These are phyloP conservation scores for Porcisia hertigi DNA, from an alignment of 208 protist genomes.

Conservation along the genomic window DNA sequence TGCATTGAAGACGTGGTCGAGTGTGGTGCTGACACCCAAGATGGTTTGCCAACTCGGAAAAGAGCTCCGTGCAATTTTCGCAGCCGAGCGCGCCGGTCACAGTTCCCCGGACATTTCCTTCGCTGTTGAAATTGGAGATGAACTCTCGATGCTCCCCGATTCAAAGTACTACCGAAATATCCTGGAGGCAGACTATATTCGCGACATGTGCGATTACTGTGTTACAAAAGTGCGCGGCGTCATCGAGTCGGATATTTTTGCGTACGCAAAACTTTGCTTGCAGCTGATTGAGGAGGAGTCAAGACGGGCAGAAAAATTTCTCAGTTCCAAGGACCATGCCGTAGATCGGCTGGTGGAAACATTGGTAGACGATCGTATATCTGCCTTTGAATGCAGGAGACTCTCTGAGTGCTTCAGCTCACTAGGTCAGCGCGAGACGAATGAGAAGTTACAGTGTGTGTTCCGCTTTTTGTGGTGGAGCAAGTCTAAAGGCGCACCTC, in stretches of 20 bases:
- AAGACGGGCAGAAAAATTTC: constrained; percentile 25
- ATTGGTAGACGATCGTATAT: constrained; percentile 36
- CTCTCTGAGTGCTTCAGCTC: constrained; percentile 14
- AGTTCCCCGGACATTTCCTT: constrained; percentile 10
- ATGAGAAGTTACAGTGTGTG: constrained; percentile 15
- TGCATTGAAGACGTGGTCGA: constrained; percentile 39
- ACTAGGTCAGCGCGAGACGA: constrained; percentile 6
- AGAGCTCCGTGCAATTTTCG: constrained; percentile 28
- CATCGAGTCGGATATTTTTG: constrained; percentile 9
- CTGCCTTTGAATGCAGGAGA: constrained; percentile 7
- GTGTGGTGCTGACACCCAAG: constrained; percentile 23
- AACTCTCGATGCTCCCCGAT: constrained; percentile 45
- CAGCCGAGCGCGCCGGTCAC: constrained; percentile 20
- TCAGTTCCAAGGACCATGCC: constrained; percentile 30
- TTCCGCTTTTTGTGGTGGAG: constrained; percentile 39
- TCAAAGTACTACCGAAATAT: constrained; percentile 37
- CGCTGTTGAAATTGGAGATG: constrained; percentile 40
- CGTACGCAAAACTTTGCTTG: constrained; percentile 23
- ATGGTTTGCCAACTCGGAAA: constrained; percentile 20
- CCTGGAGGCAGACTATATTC: constrained; percentile 38
- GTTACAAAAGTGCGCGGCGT: constrained; percentile 12
- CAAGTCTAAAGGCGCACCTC: constrained; percentile 18
- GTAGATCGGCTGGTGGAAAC: constrained; percentile 27
- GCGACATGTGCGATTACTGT: constrained; percentile 38
- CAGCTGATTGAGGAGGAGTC: constrained; percentile 33